Evolutionary conservation across 495 filamentous ascomycete species (phyloP), one percentile per base, ranked within the genome.

Genomic region (Trichoderma virens): DNA sequence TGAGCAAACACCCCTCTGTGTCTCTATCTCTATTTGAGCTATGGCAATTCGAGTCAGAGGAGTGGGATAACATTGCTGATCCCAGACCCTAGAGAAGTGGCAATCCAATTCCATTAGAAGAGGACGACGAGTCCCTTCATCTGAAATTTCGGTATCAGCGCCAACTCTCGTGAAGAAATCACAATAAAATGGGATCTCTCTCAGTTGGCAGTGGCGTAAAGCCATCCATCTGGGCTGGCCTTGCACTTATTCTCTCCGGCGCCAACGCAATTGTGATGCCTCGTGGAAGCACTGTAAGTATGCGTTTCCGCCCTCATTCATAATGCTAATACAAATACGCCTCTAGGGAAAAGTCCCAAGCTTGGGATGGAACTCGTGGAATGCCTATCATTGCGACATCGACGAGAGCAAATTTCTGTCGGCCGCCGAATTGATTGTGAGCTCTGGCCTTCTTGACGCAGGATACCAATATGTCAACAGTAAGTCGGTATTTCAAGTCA

Each of bases 301-400:
- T 56, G 2, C 51, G 9, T 1, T 25, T 25, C 20, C 4, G 43
- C 18, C 8, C 2, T 2, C 25, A 9, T 2, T 4, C 51, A 20
- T 2, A 13, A 56, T 56, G 7, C 51, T 56, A 56, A 56, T 23
- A 6, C 34, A 31, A 9, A 47, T 5, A 56, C 11, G 18, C 9
- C 2, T 56, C 1, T 28, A 75, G 68, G 64, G 65, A 56, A 56
- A 56, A 56, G 25, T 85, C 3, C 83, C 83, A 23, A 79, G 83
- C 13, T 69, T 86, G 13, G 83, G 84, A 8, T 87, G 83, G 79
- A 86, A 84, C 68, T 80, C 77, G 2, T 84, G 81, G 83, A 88
- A 87, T 69, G 80, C 83, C 13, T 85, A 82, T 65, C 74, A 72
- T 7, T 86, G 83, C 70, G 75, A 85, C 65, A 80, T 87, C 60